Evolutionary conservation across 2,329 filamentous ascomycete genomes (phyloP), one percentile per base, ranked within the genome.

Genomic region (Gnomoniopsis smithogilvyi): DNA sequence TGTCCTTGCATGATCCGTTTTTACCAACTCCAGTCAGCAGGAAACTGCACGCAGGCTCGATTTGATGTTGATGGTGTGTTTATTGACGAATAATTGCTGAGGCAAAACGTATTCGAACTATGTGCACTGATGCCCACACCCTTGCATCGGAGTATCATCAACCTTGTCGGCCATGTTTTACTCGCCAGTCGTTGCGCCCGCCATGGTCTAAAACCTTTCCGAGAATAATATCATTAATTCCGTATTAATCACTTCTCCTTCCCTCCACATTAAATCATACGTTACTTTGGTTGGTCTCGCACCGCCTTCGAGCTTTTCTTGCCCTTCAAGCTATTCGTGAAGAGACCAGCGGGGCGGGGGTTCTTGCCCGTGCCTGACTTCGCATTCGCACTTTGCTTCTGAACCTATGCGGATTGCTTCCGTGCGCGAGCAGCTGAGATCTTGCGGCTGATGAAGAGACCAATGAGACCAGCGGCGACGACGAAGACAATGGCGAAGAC

Each of bases 401-500:
- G 21, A 24, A 36, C n/a, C 22, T 56, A 56, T 56, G 36, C 34
- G 34, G 12, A 38, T 19, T 54, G 49, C 53, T 54, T 62, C 52
- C 45, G 58, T 21, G 50, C 45, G 63, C 65, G 69, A 64, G 70
- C 69, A 34, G 67, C 68, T 14, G 64, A 56, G 26, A 73, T 21
- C 68, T 65, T 68, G 67, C 71, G 73, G 67, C 62, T 51, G 62
- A 81, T 66, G 67, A 81, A 79, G 45, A 87, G 74, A 52, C 67
- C 65, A 57, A 79, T 63, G 51, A 88, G 68, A 26, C 83, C 78
- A 61, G 79, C 58, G 43, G 62, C 76, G 64, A 88, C 80, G 61
- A 84, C 66, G 67, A 82, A 82, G 70, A 86, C 76, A 65, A 88
- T 83, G 71, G 74, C 78, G 72, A 88, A 85, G 58, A 88, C 85